phyloP scores from a whole-genome alignment of 225 moss, liverwort and hornwort genomes.

The Bryoerythrophyllum caledonicum region DNA sequence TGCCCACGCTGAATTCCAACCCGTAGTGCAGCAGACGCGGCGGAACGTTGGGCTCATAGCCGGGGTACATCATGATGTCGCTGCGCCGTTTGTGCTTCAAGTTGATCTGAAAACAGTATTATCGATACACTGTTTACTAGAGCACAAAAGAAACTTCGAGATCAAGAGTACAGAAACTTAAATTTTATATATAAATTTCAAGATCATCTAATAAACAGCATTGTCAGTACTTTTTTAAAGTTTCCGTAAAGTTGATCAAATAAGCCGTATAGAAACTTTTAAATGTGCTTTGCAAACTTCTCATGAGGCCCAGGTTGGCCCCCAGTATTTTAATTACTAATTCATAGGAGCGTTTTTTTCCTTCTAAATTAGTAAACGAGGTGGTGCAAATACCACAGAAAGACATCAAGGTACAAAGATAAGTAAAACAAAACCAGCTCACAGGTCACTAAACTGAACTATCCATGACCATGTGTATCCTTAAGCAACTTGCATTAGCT shows the following conservation, averaged over 20 bases:
- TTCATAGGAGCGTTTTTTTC: neutral
- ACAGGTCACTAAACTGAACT: neutral
- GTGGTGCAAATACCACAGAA: neutral
- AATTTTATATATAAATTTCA: conserved; percentile 25
- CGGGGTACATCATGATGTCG: conserved; percentile 90
- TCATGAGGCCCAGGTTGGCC: conserved; percentile 1
- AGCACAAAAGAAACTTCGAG: neutral
- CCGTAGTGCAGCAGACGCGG: conserved; percentile 88
- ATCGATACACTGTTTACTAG: neutral
- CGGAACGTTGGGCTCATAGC: conserved; percentile 61
- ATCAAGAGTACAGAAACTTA: too few relatives aligned
- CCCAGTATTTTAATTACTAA: neutral
- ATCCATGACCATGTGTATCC: neutral
- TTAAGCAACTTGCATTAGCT: conserved; percentile 14
- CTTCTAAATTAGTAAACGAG: too few relatives aligned
- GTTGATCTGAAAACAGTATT: conserved; percentile 53
- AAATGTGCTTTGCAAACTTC: neutral
- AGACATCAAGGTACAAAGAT: neutral
- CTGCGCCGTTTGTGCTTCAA: conserved; percentile 67
- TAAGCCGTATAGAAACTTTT: neutral
- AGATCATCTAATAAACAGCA: conserved; percentile 51
- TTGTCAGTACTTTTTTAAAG: neutral
- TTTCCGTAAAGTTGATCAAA: conserved; percentile 56
- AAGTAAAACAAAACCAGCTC: conserved; percentile 1
- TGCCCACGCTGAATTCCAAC: conserved; percentile 60